Base-by-base conservation (phyloP, 2,329 filamentous ascomycete genomes). In the Ceratocystis harringtonii region DNA sequence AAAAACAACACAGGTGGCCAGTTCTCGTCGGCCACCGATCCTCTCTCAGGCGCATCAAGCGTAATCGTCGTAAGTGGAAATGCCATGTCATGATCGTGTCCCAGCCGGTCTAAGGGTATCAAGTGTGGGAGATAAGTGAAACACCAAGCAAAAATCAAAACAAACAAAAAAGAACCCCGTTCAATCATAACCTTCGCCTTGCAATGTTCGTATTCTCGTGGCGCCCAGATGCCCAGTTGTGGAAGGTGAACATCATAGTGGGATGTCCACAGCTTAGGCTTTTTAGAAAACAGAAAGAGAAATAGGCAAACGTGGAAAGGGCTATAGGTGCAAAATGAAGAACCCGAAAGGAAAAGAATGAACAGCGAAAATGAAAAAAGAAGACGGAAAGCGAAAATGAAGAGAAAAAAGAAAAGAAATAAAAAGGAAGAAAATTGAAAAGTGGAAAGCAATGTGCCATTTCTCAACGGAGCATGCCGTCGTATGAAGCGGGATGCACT, bases 71-170 rank as follows among this genome's bases (percentile, higher is more conserved):
- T 67, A 50, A 67, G 57, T 64, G 66, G 63, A 67, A 67, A 67
- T 67, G 63, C 66, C 64, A 67, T 67, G 60, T 68, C 66, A 68
- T 68, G 62, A 68, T 68, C 66, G 64, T 68, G 66, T 66, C 67
- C 69, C 69, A 70, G 68, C 69, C 69, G 68, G 67, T 70, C 70
- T 70, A 70, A 70, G 70, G 70, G 70, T 71, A 71, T 71, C 69
- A 71, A 70, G 63, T 62, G 52, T 62, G 63, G 65, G 65, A 65
- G 62, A 65, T 52, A 68, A 68, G 61, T 63, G 63, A 65, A 66
- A 65, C 63, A 68, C 64, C 66, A 65, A 65, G 66, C 61, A 69
- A 68, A 69, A 70, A 69, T 70, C 68, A 68, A 62, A 67, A 68
- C 28, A 68, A 69, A 70, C 69, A 69, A 67, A 52, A 22, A 65